Conservation (phyloP, 2,329 filamentous ascomycete species). For the Rhynchosporium graminicola region DNA sequence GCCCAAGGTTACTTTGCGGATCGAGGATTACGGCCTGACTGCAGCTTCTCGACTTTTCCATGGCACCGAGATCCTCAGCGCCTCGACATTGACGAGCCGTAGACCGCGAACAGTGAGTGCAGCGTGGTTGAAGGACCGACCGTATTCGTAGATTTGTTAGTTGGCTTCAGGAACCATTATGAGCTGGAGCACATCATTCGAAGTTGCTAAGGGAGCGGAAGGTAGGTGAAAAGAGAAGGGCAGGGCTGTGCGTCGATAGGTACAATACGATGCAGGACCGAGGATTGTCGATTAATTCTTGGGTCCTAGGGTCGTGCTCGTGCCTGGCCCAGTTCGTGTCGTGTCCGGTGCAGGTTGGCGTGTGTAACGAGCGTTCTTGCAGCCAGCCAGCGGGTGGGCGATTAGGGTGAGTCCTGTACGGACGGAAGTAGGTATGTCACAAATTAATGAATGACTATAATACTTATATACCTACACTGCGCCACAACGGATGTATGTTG, state of each 20-base stretch:
- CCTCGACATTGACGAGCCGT: constrained; percentile 32
- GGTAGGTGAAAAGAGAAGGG: constrained; percentile 10
- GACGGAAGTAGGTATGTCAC: too few species aligned
- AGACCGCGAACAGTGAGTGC: constrained; percentile 29
- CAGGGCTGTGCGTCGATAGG: constrained; percentile 9
- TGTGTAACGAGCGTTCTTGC: neutral
- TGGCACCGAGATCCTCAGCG: constrained; percentile 32
- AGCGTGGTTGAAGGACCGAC: neutral
- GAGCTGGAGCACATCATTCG: constrained; percentile 27
- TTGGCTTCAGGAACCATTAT: constrained; percentile 34
- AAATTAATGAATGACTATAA: too few species aligned
- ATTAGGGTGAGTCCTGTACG: too few species aligned
- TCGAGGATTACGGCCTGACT: constrained; percentile 32
- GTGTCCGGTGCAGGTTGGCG: neutral
- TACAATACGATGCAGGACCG: neutral
- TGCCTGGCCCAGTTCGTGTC: constrained; percentile 11
- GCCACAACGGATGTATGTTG: neutral
- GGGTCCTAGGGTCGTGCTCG: neutral
- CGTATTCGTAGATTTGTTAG: neutral
- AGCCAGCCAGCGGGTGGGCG: too few species aligned
- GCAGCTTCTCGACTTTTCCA: constrained; percentile 33
- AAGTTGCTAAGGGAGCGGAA: constrained; percentile 4
- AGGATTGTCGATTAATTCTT: neutral
- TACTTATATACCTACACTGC: neutral
- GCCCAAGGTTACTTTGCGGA: constrained; percentile 31